A percentile compares a stretch with the other conserved stretches of the same genome.
phyloP scores from a whole-genome alignment of 148 eudicot genomes.

The Cornus kousa region DNA sequence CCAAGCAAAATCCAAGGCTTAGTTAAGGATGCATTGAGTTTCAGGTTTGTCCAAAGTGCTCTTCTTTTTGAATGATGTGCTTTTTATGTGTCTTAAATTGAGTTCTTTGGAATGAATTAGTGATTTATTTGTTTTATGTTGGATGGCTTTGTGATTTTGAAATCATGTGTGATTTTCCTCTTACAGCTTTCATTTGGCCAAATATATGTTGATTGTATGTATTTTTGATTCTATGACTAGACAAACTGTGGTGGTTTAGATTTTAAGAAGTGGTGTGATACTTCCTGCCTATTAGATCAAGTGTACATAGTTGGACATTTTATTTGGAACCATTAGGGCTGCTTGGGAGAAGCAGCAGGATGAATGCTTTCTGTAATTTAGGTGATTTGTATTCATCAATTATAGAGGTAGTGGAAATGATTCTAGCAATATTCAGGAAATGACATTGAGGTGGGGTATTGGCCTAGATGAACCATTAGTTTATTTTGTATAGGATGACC shows the following conservation, averaged over 20 bases:
- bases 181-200: background rate
- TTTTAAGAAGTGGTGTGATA: background rate
- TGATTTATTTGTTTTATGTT: background rate
- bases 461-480: background rate
- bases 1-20: too few species aligned
- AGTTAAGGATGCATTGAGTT: too few species aligned
- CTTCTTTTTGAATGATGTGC: background rate
- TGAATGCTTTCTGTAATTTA: too few species aligned
- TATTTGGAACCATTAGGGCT: background rate
- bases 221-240: background rate
- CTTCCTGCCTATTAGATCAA: too few species aligned
- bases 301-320: too few species aligned
- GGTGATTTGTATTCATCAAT: background rate
- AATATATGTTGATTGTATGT: too few species aligned
- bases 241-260: background rate
- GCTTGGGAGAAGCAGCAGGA: background rate
- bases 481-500: background rate
- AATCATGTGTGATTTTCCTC: background rate
- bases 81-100: background rate
- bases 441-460: background rate
- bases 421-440: background rate
- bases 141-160: background rate
- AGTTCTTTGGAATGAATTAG: background rate
- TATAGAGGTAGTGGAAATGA: background rate
- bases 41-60: too few species aligned